These are phyloP conservation scores for Gaertneriomyces sp. DNA, from an alignment of 192 early-diverging fungal species.

Conservation along the genomic window DNA sequence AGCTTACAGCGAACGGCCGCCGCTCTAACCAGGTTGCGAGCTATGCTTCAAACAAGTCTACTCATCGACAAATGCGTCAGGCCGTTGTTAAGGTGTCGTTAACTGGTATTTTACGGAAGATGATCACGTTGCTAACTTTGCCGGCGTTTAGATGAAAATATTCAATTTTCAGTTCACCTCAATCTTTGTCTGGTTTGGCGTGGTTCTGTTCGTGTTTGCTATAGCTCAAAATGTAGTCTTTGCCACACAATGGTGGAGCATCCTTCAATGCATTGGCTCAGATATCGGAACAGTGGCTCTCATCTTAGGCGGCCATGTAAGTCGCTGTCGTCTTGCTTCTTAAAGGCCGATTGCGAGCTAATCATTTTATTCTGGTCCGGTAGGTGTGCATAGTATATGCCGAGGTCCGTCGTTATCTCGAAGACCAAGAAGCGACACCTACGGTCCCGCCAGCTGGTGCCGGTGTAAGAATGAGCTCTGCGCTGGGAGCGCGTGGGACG, in stretches of 20 bases:
- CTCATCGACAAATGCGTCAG: background rate
- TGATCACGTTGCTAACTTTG: background rate
- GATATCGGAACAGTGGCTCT: background rate
- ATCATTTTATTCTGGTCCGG: too few species aligned
- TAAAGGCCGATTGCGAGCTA: too few species aligned
- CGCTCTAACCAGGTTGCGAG: too few species aligned
- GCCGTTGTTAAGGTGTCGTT: background rate
- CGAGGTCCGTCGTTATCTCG: too few species aligned
- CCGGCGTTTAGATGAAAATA: slow-evolving; percentile 5
- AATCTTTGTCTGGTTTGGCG: slow-evolving; percentile 11
- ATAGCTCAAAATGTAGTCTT: background rate
- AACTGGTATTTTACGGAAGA: background rate
- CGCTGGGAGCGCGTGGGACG: too few species aligned
- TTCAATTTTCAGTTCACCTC: slow-evolving; percentile 6
- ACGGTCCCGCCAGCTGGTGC: too few species aligned
- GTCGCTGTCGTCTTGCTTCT: too few species aligned
- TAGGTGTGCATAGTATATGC: too few species aligned
- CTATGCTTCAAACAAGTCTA: background rate
- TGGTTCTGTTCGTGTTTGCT: slow-evolving; percentile 2
- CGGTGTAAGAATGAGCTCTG: too few species aligned
- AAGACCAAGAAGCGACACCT: too few species aligned
- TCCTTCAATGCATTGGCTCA: slow-evolving; percentile 1
- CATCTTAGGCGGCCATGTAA: background rate
- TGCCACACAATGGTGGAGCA: slow-evolving; percentile 1
- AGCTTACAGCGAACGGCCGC: background rate